These are phyloP conservation scores for Amanita pseudoporphyria DNA, from an alignment of 768 basidiomycete genomes.

Conservation along the genomic window DNA sequence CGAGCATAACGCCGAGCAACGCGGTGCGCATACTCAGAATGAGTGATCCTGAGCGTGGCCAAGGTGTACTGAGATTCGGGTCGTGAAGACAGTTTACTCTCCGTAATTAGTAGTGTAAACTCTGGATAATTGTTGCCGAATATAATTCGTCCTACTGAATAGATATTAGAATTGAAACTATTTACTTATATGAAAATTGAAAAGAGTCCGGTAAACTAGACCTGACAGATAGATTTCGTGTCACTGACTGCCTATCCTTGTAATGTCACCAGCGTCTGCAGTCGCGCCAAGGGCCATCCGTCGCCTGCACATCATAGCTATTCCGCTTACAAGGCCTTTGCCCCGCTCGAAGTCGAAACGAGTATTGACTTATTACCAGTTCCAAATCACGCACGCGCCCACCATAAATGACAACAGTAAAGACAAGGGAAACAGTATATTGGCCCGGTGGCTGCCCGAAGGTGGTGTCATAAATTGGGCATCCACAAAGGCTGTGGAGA, in stretches of 20 bases:
- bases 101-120: not conserved
- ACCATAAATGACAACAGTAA: conserved; percentile 8
- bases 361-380: conserved; percentile 33
- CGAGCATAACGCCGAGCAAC: conserved; percentile 53
- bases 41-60: conserved; percentile 70
- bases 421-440: not conserved
- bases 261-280: conserved; percentile 1
- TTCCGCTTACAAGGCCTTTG: conserved; percentile 33
- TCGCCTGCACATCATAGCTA: conserved; percentile 33
- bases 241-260: no score
- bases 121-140: not conserved
- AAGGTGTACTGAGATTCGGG: conserved; percentile 30
- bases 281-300: conserved; percentile 18
- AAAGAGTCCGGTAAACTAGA: no score
- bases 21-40: conserved; percentile 71
- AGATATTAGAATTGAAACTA: no score
- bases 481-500: conserved; percentile 38
- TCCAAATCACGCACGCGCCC: conserved; percentile 23
- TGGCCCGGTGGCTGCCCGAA: conserved; percentile 25
- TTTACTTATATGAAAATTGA: no score
- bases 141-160: not conserved
- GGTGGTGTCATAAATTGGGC: conserved; percentile 40
- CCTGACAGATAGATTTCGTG: no score
- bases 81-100: conserved; percentile 3
- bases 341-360: conserved; percentile 13